phyloP scores from a whole-genome alignment of 2,329 filamentous ascomycete species.

The Lomentospora prolificans region DNA sequence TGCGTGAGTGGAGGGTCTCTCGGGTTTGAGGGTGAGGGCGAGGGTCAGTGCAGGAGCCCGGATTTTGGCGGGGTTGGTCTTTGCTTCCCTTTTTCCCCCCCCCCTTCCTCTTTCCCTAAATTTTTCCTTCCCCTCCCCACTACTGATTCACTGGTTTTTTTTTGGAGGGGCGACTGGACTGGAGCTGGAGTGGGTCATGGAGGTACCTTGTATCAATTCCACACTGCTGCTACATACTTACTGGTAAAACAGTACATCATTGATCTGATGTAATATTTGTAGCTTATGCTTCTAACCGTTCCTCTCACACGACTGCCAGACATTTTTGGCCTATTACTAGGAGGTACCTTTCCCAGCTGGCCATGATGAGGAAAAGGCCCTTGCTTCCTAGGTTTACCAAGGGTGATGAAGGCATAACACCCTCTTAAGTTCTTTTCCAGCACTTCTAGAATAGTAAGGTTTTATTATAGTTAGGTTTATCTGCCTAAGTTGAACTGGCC shows the following conservation, averaged over 20 bases:
- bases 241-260: neutral
- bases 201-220: neutral
- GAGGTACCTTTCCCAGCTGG: too few relatives aligned
- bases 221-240: too few relatives aligned
- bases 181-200: neutral
- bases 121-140: neutral
- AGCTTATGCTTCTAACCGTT: neutral
- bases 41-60: conserved; percentile 4
- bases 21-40: neutral
- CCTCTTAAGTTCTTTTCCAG: neutral
- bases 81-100: neutral
- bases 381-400: too few relatives aligned
- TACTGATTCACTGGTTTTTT: neutral
- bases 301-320: too few relatives aligned
- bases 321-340: too few relatives aligned
- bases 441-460: too few relatives aligned
- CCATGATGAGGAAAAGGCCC: too few relatives aligned
- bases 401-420: too few relatives aligned
- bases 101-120: neutral
- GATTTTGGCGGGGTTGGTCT: conserved; percentile 6
- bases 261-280: neutral
- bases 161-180: neutral
- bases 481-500: too few relatives aligned
- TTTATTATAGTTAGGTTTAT: too few relatives aligned
- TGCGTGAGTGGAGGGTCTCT: neutral